Conservation (phyloP, 23 red algal genomes). For the Gracilaria gracilis region DNA sequence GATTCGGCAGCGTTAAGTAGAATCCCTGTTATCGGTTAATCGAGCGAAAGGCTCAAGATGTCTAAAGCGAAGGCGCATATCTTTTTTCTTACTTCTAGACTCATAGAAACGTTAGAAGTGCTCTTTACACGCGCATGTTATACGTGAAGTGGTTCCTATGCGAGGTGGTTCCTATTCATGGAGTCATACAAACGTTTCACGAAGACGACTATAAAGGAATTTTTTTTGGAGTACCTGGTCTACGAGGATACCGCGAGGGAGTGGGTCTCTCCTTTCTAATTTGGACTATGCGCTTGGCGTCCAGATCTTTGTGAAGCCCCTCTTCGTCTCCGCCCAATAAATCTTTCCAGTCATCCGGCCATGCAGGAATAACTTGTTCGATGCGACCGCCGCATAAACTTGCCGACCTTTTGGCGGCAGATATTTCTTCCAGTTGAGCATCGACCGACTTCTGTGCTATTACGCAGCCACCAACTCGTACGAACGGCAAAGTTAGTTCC, state of each 20-base stretch:
- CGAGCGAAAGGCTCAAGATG: not conserved
- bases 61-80: not conserved
- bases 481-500: constrained; percentile 80
- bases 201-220: constrained; percentile 10
- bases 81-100: not conserved
- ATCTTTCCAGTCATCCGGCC: constrained; percentile 25
- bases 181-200: too few species aligned
- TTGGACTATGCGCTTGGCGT: constrained; percentile 27
- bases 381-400: constrained; percentile 9
- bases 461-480: constrained; percentile 76
- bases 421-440: constrained; percentile 36
- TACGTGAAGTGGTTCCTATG: not conserved
- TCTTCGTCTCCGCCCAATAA: not conserved
- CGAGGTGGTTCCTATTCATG: too few species aligned
- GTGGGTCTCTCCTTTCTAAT: constrained; percentile 58
- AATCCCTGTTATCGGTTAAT: not conserved
- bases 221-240: constrained; percentile 50
- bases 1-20: not conserved
- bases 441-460: constrained; percentile 86
- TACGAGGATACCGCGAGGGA: constrained; percentile 43
- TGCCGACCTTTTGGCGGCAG: constrained; percentile 29
- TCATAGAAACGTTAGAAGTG: not conserved
- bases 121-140: not conserved
- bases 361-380: constrained; percentile 18
- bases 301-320: constrained; percentile 16